A percentile compares a stretch with the other conserved stretches of the same genome.
Evolutionary conservation across 2,329 filamentous ascomycete genomes (phyloP).

Genomic region (Plectosphaerella cucumerina): DNA sequence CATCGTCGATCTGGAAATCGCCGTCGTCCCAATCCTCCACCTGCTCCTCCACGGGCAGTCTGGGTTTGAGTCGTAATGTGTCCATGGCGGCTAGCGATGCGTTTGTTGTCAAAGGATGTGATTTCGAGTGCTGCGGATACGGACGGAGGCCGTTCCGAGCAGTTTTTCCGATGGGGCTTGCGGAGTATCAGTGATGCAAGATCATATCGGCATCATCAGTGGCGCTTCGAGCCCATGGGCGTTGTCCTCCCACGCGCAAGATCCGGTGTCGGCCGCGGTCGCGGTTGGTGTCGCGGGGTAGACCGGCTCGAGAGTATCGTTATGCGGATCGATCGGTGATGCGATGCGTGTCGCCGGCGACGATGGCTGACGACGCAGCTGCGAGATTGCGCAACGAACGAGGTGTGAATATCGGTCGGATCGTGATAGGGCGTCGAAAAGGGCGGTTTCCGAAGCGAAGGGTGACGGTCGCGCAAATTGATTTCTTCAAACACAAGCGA

Average conservation of each 20-base stretch:
- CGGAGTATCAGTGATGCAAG: conserved; percentile 13
- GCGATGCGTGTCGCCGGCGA: too few species aligned
- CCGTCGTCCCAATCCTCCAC: conserved; percentile 80
- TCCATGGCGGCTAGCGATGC: conserved; percentile 40
- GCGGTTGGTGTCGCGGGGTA: too few species aligned
- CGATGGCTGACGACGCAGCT: too few species aligned
- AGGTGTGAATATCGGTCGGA: not conserved
- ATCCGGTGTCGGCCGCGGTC: too few species aligned
- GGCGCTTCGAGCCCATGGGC: conserved; percentile 7
- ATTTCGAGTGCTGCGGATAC: not conserved
- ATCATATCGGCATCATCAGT: conserved; percentile 16
- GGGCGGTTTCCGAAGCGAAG: not conserved
- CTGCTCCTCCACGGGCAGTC: conserved; percentile 51
- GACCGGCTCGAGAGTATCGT: too few species aligned
- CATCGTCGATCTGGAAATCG: conserved; percentile 66
- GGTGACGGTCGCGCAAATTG: not conserved
- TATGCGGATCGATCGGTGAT: too few species aligned
- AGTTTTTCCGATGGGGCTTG: conserved; percentile 11
- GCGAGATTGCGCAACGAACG: too few species aligned
- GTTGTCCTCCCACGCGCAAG: not conserved
- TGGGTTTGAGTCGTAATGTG: conserved; percentile 47
- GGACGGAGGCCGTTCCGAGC: not conserved
- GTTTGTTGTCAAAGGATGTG: too few species aligned
- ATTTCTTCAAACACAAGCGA: not conserved
- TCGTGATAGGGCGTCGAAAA: too few species aligned